These are phyloP conservation scores for Nyssa sinensis DNA, from an alignment of 148 eudicot species.

Conservation along the genomic window DNA sequence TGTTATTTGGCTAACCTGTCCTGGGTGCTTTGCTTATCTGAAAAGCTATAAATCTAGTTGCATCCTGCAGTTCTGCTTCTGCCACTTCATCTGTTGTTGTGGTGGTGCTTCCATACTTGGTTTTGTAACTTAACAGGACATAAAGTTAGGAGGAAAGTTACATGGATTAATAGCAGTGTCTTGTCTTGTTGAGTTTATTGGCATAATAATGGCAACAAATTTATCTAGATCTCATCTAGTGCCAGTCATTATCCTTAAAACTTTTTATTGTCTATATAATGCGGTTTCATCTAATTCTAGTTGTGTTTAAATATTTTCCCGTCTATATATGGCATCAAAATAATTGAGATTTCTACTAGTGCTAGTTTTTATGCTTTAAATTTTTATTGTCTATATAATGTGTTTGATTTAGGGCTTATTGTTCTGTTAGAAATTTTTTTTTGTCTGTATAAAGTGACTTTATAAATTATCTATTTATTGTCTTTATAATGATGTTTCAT, in stretches of 20 bases:
- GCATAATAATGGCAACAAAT: neutral
- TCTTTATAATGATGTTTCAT: too few relatives aligned
- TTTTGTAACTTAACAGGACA: neutral
- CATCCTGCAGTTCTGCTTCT: slow-evolving; percentile 1
- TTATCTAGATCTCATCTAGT: neutral
- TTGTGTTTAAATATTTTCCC: neutral
- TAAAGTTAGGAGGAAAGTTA: neutral
- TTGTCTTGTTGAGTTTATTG: neutral
- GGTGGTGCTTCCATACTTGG: neutral
- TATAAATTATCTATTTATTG: too few relatives aligned
- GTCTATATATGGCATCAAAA: neutral
- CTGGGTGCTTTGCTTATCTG: neutral
- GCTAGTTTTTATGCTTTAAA: neutral
- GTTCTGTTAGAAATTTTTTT: neutral
- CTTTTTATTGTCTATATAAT: neutral
- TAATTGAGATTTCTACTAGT: neutral
- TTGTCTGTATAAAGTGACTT: too few relatives aligned
- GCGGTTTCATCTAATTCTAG: neutral
- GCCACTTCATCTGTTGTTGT: neutral
- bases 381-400: neutral
- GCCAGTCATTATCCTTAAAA: neutral
- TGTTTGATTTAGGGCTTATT: neutral
- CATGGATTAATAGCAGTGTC: neutral
- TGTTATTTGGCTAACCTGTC: neutral
- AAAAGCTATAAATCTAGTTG: neutral